Evolutionary conservation across 1,284 basidiomycete genomes (phyloP).

Genomic region (Omphalotus olearius): DNA sequence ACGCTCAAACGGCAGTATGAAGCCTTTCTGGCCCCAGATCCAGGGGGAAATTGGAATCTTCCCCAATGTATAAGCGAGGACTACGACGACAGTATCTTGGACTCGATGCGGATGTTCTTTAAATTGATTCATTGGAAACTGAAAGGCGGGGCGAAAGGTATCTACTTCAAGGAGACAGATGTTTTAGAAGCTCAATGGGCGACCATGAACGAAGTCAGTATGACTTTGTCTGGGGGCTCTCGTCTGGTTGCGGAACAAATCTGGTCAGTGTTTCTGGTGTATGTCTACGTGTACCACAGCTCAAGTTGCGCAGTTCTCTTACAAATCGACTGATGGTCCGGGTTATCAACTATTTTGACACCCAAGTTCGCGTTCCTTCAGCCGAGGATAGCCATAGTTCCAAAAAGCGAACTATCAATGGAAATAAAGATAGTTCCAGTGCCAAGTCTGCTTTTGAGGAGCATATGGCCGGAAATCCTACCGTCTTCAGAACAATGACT

Average conservation of each 20-base stretch:
- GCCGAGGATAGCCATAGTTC: conserved; percentile 11
- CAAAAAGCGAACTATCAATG: conserved; percentile 13
- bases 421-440: neutral
- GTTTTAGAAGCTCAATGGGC: conserved; percentile 96
- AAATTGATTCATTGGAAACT: conserved; percentile 93
- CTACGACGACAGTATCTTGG: conserved; percentile 87
- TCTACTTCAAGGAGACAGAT: conserved; percentile 98
- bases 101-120: conserved; percentile 91
- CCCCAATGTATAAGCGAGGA: conserved; percentile 85
- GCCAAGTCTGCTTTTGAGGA: conserved; percentile 21
- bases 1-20: conserved; percentile 94
- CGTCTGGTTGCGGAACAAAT: conserved; percentile 91
- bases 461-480: conserved; percentile 21
- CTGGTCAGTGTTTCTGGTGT: conserved; percentile 51
- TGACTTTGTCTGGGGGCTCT: conserved; percentile 87
- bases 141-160: conserved; percentile 87
- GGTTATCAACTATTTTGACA: conserved; percentile 91
- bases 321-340: conserved; percentile 90
- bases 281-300: neutral
- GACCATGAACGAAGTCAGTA: conserved; percentile 91
- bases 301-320: conserved; percentile 54
- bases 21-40: conserved; percentile 83
- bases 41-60: conserved; percentile 84
- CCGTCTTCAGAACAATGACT: conserved; percentile 51
- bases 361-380: conserved; percentile 80